phyloP scores from a whole-genome alignment of 495 filamentous ascomycete genomes.

The Lepraria neglecta region DNA sequence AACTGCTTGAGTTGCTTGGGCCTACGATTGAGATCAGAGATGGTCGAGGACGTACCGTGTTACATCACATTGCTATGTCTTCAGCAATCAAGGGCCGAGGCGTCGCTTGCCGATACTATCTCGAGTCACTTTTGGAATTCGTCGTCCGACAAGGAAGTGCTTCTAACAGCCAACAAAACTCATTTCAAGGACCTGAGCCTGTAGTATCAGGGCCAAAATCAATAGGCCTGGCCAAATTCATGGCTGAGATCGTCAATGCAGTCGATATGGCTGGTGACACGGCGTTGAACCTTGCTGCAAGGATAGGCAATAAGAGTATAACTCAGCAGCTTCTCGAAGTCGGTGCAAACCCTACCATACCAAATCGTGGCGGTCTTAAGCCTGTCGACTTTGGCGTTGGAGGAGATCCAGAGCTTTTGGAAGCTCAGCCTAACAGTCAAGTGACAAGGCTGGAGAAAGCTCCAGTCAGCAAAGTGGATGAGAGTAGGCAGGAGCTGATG shows the following conservation, averaged over 20 bases:
- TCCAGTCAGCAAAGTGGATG: slow-evolving; percentile 43
- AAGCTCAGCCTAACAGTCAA: slow-evolving; percentile 37
- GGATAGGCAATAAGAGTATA: slow-evolving; percentile 83
- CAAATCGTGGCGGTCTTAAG: slow-evolving; percentile 78
- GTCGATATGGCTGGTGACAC: slow-evolving; percentile 90
- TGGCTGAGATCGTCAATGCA: slow-evolving; percentile 91
- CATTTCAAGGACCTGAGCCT: slow-evolving; percentile 28
- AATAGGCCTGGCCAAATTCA: slow-evolving; percentile 82
- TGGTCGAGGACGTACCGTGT: slow-evolving; percentile 77
- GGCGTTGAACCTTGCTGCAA: slow-evolving; percentile 84
- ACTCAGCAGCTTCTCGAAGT: slow-evolving; percentile 91
- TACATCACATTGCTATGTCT: slow-evolving; percentile 93
- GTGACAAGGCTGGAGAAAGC: slow-evolving; percentile 30
- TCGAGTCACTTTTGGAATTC: slow-evolving; percentile 88
- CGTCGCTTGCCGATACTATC: slow-evolving; percentile 80
- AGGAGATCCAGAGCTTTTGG: slow-evolving; percentile 49
- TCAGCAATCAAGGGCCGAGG: slow-evolving; percentile 87
- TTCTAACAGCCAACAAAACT: slow-evolving; percentile 49
- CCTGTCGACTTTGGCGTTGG: slow-evolving; percentile 91
- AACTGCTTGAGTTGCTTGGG: slow-evolving; percentile 78
- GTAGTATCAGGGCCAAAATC: slow-evolving; percentile 43
- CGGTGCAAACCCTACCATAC: slow-evolving; percentile 79
- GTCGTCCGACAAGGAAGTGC: slow-evolving; percentile 76
- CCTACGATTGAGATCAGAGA: slow-evolving; percentile 89
- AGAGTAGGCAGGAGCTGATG: slow-evolving; percentile 65